Percentiles rank a stretch among this genome's conserved stretches.
Conservation (phyloP, 176 grass and related monocot genomes). For the Musa beccarii region DNA sequence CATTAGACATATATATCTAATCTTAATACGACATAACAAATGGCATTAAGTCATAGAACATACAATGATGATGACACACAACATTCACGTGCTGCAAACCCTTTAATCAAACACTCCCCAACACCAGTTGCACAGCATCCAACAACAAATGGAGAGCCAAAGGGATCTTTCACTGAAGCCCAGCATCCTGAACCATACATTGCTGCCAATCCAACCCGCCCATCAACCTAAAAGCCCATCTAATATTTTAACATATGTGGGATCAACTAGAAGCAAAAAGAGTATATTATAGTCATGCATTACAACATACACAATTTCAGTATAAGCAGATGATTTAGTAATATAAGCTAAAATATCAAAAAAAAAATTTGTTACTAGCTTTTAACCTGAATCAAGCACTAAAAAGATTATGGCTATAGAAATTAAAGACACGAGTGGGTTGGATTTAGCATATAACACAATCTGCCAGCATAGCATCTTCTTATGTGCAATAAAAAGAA, state of each 20-base stretch:
- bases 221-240: constrained; percentile 52
- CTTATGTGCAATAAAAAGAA: too few species aligned
- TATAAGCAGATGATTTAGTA: too few species aligned
- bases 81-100: constrained; percentile 83
- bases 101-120: constrained; percentile 87
- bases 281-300: not conserved
- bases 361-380: too few species aligned
- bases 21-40: not conserved
- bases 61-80: constrained; percentile 79
- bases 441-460: too few species aligned
- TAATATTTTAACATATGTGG: not conserved
- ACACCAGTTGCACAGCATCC: constrained; percentile 81
- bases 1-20: not conserved
- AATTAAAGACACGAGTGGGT: too few species aligned
- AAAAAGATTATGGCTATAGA: too few species aligned
- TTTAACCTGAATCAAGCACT: too few species aligned
- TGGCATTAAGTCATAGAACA: not conserved
- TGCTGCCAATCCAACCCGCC: constrained; percentile 84
- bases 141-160: constrained; percentile 53
- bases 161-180: constrained; percentile 70
- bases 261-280: not conserved
- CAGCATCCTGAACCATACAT: constrained; percentile 97
- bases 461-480: too few species aligned
- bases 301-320: too few species aligned
- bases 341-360: too few species aligned